Base-by-base conservation (phyloP, 2,329 filamentous ascomycete genomes). In the Fusarium sp. region DNA sequence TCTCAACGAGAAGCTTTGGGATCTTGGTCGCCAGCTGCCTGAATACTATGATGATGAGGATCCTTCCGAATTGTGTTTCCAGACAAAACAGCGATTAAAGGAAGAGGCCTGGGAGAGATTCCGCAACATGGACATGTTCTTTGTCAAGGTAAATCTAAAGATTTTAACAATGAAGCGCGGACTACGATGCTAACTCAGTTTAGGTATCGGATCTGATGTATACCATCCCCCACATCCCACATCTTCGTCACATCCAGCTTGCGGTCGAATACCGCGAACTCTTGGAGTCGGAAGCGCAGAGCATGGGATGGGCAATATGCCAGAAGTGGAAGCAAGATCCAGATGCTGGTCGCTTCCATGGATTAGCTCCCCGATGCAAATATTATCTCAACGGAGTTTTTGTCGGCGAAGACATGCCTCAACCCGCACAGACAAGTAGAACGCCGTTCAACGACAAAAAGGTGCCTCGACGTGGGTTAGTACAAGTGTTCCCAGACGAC, bases 191-290 rank as follows among this genome's bases (percentile, higher is more conserved):
- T 66, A 55, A 71, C 45, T 41, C 19, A 4, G 29, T 4, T 15
- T 23, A 88, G 85, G 77, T 85, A 49, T 86, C 85, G 27, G 87
- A 89, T 64, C 79, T 89, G 54, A 80, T 89, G 76, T 82, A 78
- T 61, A 80, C 83, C 37, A 75, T 88, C 10, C 80, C 85, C 6
- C 83, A 76, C 49, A 79, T 85, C 51, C 80, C 84, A 27, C 86
- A 89, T 67, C 78, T 89, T 17, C 81, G 79, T 47, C 77, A 81
- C 54, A 66, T 88, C 48, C 79, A 79, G 64, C 77, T 89, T 46
- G 77, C 80, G 9, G 80, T 89, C 44, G 80, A 82, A 45, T 89
- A 89, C 65, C 79, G 82, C 45, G 87, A 89, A 71, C 74, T 86
- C 10, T 76, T 83, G 11, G 83, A 85, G 65, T 74, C 76, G 32